phyloP scores from a whole-genome alignment of 441 rosid genomes.

The Metrosideros polymorpha region DNA sequence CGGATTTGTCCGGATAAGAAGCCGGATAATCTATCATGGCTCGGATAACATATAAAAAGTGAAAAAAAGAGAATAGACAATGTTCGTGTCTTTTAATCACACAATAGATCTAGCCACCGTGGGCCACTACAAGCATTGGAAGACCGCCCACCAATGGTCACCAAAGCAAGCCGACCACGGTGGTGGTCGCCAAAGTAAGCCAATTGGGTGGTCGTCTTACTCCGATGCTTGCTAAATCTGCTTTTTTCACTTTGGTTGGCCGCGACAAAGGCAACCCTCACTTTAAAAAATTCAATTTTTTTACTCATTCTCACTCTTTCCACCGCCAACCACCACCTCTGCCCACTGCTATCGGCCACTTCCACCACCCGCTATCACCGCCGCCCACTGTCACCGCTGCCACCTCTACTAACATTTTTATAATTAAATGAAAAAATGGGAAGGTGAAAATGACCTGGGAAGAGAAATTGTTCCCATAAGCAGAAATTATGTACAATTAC shows the following conservation, averaged over 20 bases:
- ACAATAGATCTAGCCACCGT: background rate
- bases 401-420: no score
- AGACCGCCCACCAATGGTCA: background rate
- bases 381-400: no score
- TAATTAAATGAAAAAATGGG: no score
- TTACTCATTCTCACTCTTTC: no score
- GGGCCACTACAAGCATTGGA: rapidly evolving
- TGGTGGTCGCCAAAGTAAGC: no score
- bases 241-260: background rate
- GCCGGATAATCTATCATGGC: background rate
- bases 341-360: no score
- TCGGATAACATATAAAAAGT: background rate
- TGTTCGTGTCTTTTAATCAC: background rate
- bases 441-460: no score
- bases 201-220: background rate
- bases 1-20: background rate
- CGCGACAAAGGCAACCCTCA: background rate
- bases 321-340: no score
- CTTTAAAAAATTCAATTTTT: no score
- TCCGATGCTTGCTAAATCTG: background rate
- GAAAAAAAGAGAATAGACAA: background rate
- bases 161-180: background rate
- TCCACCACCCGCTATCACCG: no score
- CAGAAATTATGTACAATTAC: no score
- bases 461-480: no score